These are phyloP conservation scores for Coemansia sp. DNA, from an alignment of 192 early-diverging fungal genomes.

Conservation along the genomic window DNA sequence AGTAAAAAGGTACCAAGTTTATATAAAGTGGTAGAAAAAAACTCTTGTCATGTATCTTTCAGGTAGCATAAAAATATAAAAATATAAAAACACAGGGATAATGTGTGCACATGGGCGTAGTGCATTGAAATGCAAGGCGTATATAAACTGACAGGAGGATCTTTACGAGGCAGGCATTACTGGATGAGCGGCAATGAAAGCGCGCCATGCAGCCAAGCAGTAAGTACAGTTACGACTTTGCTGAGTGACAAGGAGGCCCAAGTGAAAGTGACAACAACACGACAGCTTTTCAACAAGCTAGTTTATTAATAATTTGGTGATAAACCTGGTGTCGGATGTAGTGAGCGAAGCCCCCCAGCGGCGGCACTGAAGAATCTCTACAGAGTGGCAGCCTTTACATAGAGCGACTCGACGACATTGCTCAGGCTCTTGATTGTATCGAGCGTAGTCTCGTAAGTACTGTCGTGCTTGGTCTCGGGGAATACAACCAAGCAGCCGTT, in stretches of 20 bases:
- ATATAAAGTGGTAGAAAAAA: not conserved
- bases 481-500: slow-evolving; percentile 94
- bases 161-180: not conserved
- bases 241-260: not conserved
- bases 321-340: not conserved
- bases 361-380: not conserved
- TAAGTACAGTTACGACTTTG: not conserved
- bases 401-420: slow-evolving; percentile 92
- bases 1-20: not conserved
- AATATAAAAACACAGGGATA: not conserved
- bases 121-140: slow-evolving; percentile 1
- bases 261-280: not conserved
- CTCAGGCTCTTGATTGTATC: slow-evolving; percentile 97
- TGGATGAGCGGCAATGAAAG: not conserved
- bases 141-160: not conserved
- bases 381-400: slow-evolving; percentile 73
- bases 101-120: not conserved
- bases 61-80: not conserved
- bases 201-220: not conserved
- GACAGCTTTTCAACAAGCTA: too few species aligned
- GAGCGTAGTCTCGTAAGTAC: slow-evolving; percentile 87
- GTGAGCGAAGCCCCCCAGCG: not conserved
- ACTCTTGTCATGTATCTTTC: not conserved
- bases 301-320: not conserved
- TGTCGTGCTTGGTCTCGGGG: slow-evolving; percentile 84